These are phyloP conservation scores for Rhodotorula sp. DNA, from an alignment of 1,284 basidiomycete genomes.

Conservation along the genomic window DNA sequence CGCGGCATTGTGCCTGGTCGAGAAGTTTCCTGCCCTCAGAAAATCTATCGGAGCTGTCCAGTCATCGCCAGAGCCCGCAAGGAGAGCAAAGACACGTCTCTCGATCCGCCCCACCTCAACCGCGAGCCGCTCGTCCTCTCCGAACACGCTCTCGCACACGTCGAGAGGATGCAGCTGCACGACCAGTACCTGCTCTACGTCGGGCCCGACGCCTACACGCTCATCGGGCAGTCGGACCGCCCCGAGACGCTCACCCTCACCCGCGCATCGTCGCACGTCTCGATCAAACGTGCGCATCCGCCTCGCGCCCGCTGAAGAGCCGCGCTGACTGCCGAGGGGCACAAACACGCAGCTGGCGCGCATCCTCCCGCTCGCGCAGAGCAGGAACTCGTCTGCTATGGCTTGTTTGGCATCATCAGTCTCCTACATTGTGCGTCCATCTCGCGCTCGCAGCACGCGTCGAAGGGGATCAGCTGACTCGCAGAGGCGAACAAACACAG, in stretches of 20 bases:
- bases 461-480: not conserved
- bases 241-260: slow-evolving; percentile 53
- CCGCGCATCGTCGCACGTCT: slow-evolving; percentile 51
- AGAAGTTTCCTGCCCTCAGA: too few relatives aligned
- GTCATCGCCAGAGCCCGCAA: too few relatives aligned
- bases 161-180: slow-evolving; percentile 19
- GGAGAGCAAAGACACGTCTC: not conserved
- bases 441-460: not conserved
- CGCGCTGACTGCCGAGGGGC: not conserved
- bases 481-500: slow-evolving; percentile 53
- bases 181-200: slow-evolving; percentile 37
- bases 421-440: slow-evolving; percentile 70
- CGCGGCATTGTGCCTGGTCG: too few relatives aligned
- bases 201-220: slow-evolving; percentile 37
- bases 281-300: slow-evolving; percentile 50
- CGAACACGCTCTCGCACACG: not conserved
- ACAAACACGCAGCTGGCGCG: slow-evolving; percentile 42
- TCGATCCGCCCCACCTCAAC: not conserved
- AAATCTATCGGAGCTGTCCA: too few relatives aligned
- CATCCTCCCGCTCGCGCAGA: slow-evolving; percentile 52
- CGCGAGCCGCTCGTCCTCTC: not conserved
- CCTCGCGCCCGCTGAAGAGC: not conserved
- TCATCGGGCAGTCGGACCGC: slow-evolving; percentile 40
- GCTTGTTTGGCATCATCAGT: slow-evolving; percentile 81
- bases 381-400: slow-evolving; percentile 63